Evolutionary conservation across 1,284 basidiomycete species (phyloP), one percentile per base, ranked within the genome.

Genomic region (Sporisorium graminicola): DNA sequence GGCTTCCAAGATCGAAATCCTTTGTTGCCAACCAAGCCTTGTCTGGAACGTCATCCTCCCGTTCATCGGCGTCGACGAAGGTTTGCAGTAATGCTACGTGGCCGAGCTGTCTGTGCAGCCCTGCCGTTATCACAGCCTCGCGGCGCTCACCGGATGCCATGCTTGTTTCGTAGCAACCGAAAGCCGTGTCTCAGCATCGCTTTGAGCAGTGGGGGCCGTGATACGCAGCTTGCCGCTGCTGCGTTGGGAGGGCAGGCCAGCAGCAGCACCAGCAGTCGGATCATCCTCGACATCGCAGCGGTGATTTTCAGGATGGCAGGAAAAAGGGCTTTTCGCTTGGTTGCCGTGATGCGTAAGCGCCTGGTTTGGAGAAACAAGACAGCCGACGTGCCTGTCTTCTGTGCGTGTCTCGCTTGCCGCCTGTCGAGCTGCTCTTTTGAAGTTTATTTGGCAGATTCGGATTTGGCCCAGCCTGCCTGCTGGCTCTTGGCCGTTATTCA

Each of bases 331-430:
- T 35, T 35, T 5, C 29, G 29, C 35, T 49, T 37, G 16, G 31
- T 49, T 22, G 22, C 20, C n/a, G 29, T 20, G 7, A 22, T 40
- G 5, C 12, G 9, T 13, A 37, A 37, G 13, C 35, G 13, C 6
- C 35, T 18, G 16, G 26, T 16, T 12, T n/a, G n/a, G n/a, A n/a
- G n/a, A n/a, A n/a, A n/a, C n/a, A 16, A 33, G 31, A 51, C 49
- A 51, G 49, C 18, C 20, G 29, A n/a, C n/a, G 50, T 37, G 50
- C 50, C 50, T 27, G 20, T 35, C 9, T 35, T 54, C 20, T 43
- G 18, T 43, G 18, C n/a, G 6, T n/a, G 35, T 54, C 52, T 54
- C 37, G 24, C 6, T 20, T 53, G 31, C 9, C 31, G 10, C 20
- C 47, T 22, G 47, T 50, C 47, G 18, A 31, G 27, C 47, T 29